Evolutionary conservation across 2,329 filamentous ascomycete species (phyloP), one percentile per base, ranked within the genome.

Genomic region (Beauveria rudraprayagi): DNA sequence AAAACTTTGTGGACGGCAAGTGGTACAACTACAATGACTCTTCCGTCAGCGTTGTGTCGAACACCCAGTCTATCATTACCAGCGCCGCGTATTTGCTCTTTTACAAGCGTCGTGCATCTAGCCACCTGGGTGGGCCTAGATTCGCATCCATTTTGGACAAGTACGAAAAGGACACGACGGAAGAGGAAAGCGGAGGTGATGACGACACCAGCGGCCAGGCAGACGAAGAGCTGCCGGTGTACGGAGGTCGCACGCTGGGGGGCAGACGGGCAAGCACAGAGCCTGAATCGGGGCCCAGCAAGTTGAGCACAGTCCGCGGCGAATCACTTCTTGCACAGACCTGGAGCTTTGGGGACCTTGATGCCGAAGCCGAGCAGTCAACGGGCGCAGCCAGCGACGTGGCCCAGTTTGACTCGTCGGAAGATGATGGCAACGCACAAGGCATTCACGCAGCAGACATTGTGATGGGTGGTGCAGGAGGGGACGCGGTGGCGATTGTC

Each of bases 1-100:
- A 91, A 77, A 97, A 96, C 72, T 97, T 96, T 74, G 80, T 90
- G 63, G 91, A 96, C 69, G 83, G 83, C 61, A 81, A 89, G 72
- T 99, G 94, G 94, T 97, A 97, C 73, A 90, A 95, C 67, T 97
- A 95, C 73, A 97, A 99, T 73, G 92, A 97, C 75, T 89, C 90
- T 8, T 84, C 83, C 14, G 90, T 92, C 19, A 83, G 80, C 40
- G 81, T 80, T 66, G 79, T 83, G 7, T 80, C 78, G 30, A 83
- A 90, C 63, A 79, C 85, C 0, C 74, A 82, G 40, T 79, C 78
- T 30, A 83, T 91, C 9, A 83, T 96, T 5, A 89, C 90, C 5
- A 76, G 83, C 17, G 87, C 89, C 22, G 94, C 94, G 0, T 99
- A 99, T 74, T 82, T 99, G 11, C 81, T 99, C 40, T 99, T 99